Base-by-base conservation (phyloP, 805 yeast genomes). In the Suhomyces faveliae region DNA sequence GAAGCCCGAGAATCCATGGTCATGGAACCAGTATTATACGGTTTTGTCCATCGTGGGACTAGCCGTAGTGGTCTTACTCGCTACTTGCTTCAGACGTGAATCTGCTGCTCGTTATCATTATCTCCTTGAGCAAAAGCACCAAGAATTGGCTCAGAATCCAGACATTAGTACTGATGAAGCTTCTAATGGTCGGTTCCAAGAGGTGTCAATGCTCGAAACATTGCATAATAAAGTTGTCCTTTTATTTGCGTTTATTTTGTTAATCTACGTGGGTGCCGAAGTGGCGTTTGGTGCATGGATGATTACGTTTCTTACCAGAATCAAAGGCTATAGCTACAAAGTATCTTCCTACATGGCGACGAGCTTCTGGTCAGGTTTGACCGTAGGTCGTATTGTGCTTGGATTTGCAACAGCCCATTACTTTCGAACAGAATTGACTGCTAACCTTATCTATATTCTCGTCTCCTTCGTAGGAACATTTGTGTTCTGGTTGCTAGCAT, bases 211-310 rank as follows among this genome's bases (percentile, higher is more conserved):
- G n/a, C 6, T 12, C 10, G 21, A 20, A 39, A 46, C 17, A n/a
- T 33, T 29, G 21, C 40, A 17, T 41, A 48, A 15, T 35, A 43
- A 35, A 20, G 22, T 21, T 6, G 46, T 43, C n/a, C 9, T 35
- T 11, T 33, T 56, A 7, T 71, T 75, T 49, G 60, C 81, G 1
- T 10, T 65, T 4, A 60, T 73, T 24, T 60, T 80, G 41, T 79
- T 79, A 55, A 52, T 73, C 17, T 79, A 79, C 51, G 73, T 78
- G 30, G 83, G 84, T 3, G 76, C 74, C 11, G 84, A 79, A 57
- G 70, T 74, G 12, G 70, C 81, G 5, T 71, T 79, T 53, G 84
- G 84, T 1, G 63, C 75, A 15, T 80, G 84, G 84, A 51, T 78
- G 46, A 70, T 77, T 53, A 74, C 79, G 35, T 80, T 69, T 48